Evolutionary conservation across 768 basidiomycete species (phyloP).

Genomic region (Pisolithus microcarpus): DNA sequence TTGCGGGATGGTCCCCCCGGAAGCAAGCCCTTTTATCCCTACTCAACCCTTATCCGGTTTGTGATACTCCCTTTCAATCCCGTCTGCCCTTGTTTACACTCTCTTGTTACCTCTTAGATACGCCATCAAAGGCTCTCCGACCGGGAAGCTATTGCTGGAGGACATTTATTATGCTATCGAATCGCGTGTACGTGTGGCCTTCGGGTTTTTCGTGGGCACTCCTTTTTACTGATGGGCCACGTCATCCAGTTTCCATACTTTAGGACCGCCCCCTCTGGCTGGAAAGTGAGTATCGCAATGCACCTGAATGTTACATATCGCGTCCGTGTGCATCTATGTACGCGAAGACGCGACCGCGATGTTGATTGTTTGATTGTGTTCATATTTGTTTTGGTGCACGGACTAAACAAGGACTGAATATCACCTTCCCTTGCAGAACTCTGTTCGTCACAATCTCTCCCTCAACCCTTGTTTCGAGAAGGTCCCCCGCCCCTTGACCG

Average conservation of each 20-base stretch:
- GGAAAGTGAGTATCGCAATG: slow-evolving; percentile 60
- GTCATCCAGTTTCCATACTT: slow-evolving; percentile 75
- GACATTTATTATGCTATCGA: slow-evolving; percentile 92
- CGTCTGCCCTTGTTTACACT: slow-evolving; percentile 4
- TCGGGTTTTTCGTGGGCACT: neutral
- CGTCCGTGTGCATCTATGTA: slow-evolving; percentile 5
- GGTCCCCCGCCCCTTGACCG: slow-evolving; percentile 84
- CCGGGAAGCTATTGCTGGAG: slow-evolving; percentile 76
- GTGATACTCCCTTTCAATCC: slow-evolving; percentile 22
- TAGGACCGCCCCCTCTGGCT: slow-evolving; percentile 79
- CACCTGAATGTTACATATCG: neutral
- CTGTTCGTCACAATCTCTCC: slow-evolving; percentile 85
- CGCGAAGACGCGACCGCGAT: slow-evolving; percentile 45
- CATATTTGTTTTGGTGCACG: slow-evolving; percentile 47
- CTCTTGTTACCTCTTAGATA: slow-evolving; percentile 43
- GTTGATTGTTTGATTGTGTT: slow-evolving; percentile 55
- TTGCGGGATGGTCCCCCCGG: slow-evolving; percentile 82
- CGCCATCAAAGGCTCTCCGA: slow-evolving; percentile 87
- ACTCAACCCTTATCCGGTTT: slow-evolving; percentile 84
- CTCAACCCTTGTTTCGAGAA: slow-evolving; percentile 90
- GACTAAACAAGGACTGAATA: slow-evolving; percentile 25
- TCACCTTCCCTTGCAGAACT: slow-evolving; percentile 54
- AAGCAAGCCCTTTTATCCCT: slow-evolving; percentile 86
- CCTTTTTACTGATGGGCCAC: slow-evolving; percentile 6
- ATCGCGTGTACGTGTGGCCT: slow-evolving; percentile 55